These are phyloP conservation scores for Trichophaea hybrida DNA, from an alignment of 2,329 filamentous ascomycete genomes.

Conservation along the genomic window DNA sequence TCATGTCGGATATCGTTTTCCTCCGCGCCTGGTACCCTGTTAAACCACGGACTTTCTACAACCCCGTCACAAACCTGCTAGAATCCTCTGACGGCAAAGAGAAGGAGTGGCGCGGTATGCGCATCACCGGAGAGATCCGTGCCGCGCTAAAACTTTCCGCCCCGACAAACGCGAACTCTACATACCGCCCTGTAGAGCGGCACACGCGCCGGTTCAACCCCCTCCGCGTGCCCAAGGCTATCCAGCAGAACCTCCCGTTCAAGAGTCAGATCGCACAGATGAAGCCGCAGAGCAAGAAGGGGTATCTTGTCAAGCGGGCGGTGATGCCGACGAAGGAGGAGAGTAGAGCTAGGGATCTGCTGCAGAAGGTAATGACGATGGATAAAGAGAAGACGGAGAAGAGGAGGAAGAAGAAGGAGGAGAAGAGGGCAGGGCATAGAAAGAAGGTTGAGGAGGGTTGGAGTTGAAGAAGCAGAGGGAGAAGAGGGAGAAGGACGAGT, in stretches of 20 bases:
- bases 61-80: slow-evolving; percentile 83
- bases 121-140: slow-evolving; percentile 81
- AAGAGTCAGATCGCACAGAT: slow-evolving; percentile 77
- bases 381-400: slow-evolving; percentile 83
- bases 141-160: slow-evolving; percentile 59
- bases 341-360: slow-evolving; percentile 69
- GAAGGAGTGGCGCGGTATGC: slow-evolving; percentile 73
- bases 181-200: slow-evolving; percentile 50
- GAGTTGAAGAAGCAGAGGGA: slow-evolving; percentile 79
- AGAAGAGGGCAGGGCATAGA: slow-evolving; percentile 63
- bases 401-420: slow-evolving; percentile 71
- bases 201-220: slow-evolving; percentile 62
- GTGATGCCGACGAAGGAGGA: slow-evolving; percentile 65
- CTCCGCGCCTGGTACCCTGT: slow-evolving; percentile 93
- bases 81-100: slow-evolving; percentile 30
- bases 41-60: slow-evolving; percentile 91
- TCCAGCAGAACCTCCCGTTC: slow-evolving; percentile 77
- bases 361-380: slow-evolving; percentile 85
- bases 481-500: slow-evolving; percentile 84
- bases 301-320: slow-evolving; percentile 89
- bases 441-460: slow-evolving; percentile 68
- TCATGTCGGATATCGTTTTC: slow-evolving; percentile 94
- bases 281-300: slow-evolving; percentile 63
- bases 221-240: slow-evolving; percentile 58
- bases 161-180: slow-evolving; percentile 67